Evolutionary conservation across 805 yeast species (phyloP).

Genomic region (Blastobotrys terrestris): DNA sequence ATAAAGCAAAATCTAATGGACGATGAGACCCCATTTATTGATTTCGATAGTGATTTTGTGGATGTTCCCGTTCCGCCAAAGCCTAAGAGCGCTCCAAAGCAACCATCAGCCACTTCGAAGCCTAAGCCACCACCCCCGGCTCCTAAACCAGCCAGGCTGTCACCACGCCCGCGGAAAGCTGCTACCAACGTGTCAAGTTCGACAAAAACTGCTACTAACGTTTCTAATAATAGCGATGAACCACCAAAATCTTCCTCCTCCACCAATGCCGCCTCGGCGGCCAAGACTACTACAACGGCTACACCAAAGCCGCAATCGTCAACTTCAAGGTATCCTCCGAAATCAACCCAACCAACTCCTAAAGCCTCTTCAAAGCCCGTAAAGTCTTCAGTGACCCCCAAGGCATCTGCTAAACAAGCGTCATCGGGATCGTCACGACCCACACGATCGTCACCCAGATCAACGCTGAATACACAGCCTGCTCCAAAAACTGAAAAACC

Average conservation of each 20-base stretch:
- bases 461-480: background rate
- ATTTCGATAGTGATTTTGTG: background rate
- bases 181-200: background rate
- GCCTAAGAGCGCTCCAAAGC: background rate
- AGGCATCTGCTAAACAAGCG: slow-evolving; percentile 1
- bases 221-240: background rate
- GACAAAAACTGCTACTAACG: background rate
- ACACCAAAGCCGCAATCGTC: no score
- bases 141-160: background rate
- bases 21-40: background rate
- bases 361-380: background rate
- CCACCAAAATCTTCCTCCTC: background rate
- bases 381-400: slow-evolving; percentile 1
- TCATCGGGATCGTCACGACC: no score
- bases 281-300: background rate
- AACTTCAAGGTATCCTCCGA: background rate
- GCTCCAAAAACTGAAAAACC: slow-evolving; percentile 1
- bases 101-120: background rate
- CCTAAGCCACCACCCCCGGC: slow-evolving; percentile 2
- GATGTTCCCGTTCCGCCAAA: no score
- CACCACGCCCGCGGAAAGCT: background rate
- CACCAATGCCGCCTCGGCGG: background rate
- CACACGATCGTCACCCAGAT: background rate
- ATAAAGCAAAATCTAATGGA: background rate
- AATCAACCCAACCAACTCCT: slow-evolving; percentile 1